Conservation (phyloP, 805 yeast genomes). For the Saturnispora galanensis region DNA sequence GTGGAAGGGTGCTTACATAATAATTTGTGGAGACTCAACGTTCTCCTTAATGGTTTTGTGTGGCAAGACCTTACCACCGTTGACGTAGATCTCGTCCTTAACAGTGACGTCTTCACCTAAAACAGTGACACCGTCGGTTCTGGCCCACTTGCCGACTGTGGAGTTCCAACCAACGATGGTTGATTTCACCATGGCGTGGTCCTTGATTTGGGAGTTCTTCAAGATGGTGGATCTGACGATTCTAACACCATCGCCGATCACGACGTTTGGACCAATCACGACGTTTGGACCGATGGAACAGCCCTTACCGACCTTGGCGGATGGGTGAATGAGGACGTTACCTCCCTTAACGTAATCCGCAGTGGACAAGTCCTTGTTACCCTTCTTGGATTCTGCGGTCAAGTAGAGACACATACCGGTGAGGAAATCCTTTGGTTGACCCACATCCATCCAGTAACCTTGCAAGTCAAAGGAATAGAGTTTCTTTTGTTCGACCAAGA, state of each 20-base stretch:
- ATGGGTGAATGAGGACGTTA: conserved; percentile 87
- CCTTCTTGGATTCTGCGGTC: conserved; percentile 73
- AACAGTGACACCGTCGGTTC: conserved; percentile 95
- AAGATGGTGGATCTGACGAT: conserved; percentile 90
- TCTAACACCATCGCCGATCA: conserved; percentile 97
- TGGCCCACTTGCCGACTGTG: conserved; percentile 96
- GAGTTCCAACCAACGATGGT: conserved; percentile 99
- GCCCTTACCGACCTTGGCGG: conserved; percentile 84
- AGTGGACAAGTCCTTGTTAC: conserved; percentile 49
- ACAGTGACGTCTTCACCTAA: conserved; percentile 98
- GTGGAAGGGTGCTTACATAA: conserved; percentile 53
- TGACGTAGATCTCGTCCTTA: conserved; percentile 96
- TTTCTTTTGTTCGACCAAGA: conserved; percentile 76
- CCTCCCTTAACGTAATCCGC: conserved; percentile 79
- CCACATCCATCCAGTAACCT: conserved; percentile 99
- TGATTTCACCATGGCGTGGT: conserved; percentile 95
- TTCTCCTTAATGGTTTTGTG: conserved; percentile 94
- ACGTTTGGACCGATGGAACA: conserved; percentile 99
- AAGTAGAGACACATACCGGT: conserved; percentile 92
- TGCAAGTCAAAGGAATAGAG: conserved; percentile 94
- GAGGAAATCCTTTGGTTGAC: conserved; percentile 99
- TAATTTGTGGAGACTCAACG: conserved; percentile 96
- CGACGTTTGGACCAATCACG: conserved; percentile 92
- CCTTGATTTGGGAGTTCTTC: conserved; percentile 84
- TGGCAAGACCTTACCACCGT: conserved; percentile 98